Conservation (phyloP, 495 filamentous ascomycete species). For the Hypoxylon rickii region DNA sequence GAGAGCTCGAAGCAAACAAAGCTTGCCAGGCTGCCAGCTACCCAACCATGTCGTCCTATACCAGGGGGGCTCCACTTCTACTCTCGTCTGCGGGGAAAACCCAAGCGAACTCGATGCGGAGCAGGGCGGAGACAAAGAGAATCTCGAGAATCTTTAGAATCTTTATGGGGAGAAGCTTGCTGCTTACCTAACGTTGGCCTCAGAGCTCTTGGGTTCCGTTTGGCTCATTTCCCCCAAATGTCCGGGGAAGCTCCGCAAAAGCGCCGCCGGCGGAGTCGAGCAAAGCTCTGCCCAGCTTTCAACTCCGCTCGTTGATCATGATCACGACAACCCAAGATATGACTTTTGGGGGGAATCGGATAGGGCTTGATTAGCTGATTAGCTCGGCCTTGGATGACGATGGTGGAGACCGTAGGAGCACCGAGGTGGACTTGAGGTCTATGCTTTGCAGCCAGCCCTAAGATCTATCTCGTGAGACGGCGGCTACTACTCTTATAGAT, state of each 20-base stretch:
- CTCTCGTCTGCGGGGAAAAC: conserved; percentile 28
- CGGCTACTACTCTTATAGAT: no score
- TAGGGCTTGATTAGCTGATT: neutral
- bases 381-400: conserved; percentile 8
- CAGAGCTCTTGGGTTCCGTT: neutral
- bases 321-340: neutral
- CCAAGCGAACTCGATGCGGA: conserved; percentile 18
- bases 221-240: neutral
- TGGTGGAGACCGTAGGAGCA: conserved; percentile 13
- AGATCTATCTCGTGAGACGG: no score
- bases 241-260: conserved; percentile 37
- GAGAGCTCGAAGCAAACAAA: neutral
- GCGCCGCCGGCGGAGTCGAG: conserved; percentile 7
- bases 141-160: no score
- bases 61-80: no score
- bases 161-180: conserved; percentile 1
- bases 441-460: no score
- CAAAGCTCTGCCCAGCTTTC: neutral
- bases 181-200: neutral
- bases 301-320: neutral
- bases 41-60: no score
- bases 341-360: neutral
- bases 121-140: no score
- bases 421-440: no score
- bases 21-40: conserved; percentile 18